Conservation (phyloP, 495 filamentous ascomycete species). For the Jackrogersella multiformis region DNA sequence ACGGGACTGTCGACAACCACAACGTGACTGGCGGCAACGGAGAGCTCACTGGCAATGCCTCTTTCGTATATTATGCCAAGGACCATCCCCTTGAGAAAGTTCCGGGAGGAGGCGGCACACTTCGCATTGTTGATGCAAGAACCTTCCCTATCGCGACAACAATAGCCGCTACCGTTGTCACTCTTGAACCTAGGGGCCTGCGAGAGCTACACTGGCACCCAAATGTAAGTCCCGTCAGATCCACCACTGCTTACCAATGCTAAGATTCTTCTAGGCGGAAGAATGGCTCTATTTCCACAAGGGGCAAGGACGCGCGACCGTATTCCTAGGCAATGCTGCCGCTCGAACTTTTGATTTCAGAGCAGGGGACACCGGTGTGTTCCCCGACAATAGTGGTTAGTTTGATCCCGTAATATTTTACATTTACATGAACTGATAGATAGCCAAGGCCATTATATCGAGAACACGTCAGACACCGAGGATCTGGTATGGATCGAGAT, state of each 20-base stretch:
- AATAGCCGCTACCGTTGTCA: conserved; percentile 68
- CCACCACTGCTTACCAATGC: conserved; percentile 1
- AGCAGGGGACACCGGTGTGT: conserved; percentile 70
- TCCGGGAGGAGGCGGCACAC: conserved; percentile 65
- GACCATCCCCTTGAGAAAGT: conserved; percentile 61
- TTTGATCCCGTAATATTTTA: not conserved
- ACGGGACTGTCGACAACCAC: conserved; percentile 60
- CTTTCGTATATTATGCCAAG: conserved; percentile 65
- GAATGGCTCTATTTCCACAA: conserved; percentile 75
- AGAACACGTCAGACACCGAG: conserved; percentile 68
- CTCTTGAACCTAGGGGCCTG: conserved; percentile 66
- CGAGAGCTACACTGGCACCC: conserved; percentile 75
- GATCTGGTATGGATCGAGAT: conserved; percentile 72
- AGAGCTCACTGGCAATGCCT: conserved; percentile 61
- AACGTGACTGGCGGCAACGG: conserved; percentile 59
- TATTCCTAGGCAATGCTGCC: conserved; percentile 66
- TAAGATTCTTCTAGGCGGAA: conserved; percentile 56
- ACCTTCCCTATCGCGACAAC: conserved; percentile 70
- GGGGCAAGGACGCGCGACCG: conserved; percentile 66
- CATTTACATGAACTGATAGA: not conserved
- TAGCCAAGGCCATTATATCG: conserved; percentile 67
- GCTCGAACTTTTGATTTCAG: conserved; percentile 72
- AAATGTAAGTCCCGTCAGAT: conserved; percentile 56
- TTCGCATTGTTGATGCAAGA: conserved; percentile 67
- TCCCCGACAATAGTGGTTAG: conserved; percentile 69